Evolutionary conservation across 2,329 filamentous ascomycete genomes (phyloP).

Genomic region (Stagonosporopsis cucurbitacearum): DNA sequence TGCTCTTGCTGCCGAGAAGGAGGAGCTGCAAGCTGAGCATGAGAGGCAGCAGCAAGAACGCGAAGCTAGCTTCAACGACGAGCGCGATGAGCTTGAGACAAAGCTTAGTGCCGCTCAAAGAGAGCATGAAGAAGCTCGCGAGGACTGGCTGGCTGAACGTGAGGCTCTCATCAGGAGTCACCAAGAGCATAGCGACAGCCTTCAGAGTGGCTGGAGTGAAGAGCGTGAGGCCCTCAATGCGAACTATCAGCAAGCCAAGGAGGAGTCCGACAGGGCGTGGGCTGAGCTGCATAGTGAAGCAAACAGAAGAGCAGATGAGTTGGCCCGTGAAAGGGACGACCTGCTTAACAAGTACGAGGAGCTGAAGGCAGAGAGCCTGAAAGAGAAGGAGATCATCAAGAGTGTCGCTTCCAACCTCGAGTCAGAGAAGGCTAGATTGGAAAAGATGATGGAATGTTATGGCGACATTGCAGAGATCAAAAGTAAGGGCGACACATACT

Average conservation of each 20-base stretch:
- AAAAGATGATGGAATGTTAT: constrained; percentile 53
- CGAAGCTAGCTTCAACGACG: constrained; percentile 51
- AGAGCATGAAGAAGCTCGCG: constrained; percentile 54
- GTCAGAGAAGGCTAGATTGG: constrained; percentile 51
- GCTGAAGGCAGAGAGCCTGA: constrained; percentile 43
- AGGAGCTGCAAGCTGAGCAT: constrained; percentile 43
- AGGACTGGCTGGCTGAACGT: constrained; percentile 56
- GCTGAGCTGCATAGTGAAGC: constrained; percentile 50
- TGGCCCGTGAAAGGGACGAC: constrained; percentile 46
- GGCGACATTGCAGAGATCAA: constrained; percentile 52
- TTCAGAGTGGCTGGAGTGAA: constrained; percentile 60
- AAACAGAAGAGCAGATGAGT: constrained; percentile 41
- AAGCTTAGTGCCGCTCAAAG: constrained; percentile 48
- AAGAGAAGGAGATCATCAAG: constrained; percentile 48
- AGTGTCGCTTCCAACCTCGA: constrained; percentile 50
- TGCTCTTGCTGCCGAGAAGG: constrained; percentile 43
- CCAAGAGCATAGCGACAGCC: constrained; percentile 58
- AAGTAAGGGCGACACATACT: constrained; percentile 53
- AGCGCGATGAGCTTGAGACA: constrained; percentile 54
- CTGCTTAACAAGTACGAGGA: constrained; percentile 41
- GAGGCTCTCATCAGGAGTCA: constrained; percentile 48
- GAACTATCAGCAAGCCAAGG: constrained; percentile 46
- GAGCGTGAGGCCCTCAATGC: constrained; percentile 54
- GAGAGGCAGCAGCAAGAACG: constrained; percentile 48
- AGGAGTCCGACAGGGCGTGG: constrained; percentile 56